These are phyloP conservation scores for Penicillium concentricum DNA, from an alignment of 2,329 filamentous ascomycete species.

Conservation along the genomic window DNA sequence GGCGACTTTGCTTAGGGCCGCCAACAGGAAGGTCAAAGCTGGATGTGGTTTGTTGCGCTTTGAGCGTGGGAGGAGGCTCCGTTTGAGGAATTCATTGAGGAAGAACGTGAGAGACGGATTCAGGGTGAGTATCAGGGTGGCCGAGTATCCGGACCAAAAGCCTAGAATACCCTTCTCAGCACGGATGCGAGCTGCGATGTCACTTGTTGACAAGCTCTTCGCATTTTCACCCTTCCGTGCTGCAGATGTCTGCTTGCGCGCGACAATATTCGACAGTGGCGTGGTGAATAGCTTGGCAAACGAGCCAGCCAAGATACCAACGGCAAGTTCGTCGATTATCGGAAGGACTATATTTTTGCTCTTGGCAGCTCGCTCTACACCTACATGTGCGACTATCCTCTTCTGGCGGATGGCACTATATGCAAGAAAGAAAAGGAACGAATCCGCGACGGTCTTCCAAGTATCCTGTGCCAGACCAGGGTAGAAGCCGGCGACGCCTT, in stretches of 20 bases:
- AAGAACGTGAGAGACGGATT: slow-evolving; percentile 88
- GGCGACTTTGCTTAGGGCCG: slow-evolving; percentile 74
- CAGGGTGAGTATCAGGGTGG: slow-evolving; percentile 73
- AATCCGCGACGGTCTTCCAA: slow-evolving; percentile 68
- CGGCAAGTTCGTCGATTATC: slow-evolving; percentile 68
- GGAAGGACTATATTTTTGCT: slow-evolving; percentile 48
- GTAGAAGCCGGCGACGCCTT: slow-evolving; percentile 76
- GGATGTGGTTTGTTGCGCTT: slow-evolving; percentile 55
- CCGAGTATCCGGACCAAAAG: slow-evolving; percentile 87
- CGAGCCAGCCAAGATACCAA: slow-evolving; percentile 69
- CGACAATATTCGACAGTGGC: slow-evolving; percentile 78
- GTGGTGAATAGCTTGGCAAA: slow-evolving; percentile 74
- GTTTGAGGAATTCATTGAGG: slow-evolving; percentile 70
- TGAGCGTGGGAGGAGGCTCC: slow-evolving; percentile 55
- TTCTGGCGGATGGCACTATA: slow-evolving; percentile 60
- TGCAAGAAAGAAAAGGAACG: slow-evolving; percentile 82
- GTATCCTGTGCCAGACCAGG: slow-evolving; percentile 63
- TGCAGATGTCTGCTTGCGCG: slow-evolving; percentile 71
- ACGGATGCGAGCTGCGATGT: slow-evolving; percentile 64
- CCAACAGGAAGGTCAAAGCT: slow-evolving; percentile 62
- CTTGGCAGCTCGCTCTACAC: slow-evolving; percentile 18
- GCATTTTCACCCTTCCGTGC: slow-evolving; percentile 12
- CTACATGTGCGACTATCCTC: slow-evolving; percentile 43
- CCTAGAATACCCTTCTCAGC: slow-evolving; percentile 69
- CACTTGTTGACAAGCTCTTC: slow-evolving; percentile 41